A percentile compares a stretch with the other conserved stretches of the same genome.
phyloP scores from a whole-genome alignment of 1,284 basidiomycete genomes.

The Austropuccinia psidii region DNA sequence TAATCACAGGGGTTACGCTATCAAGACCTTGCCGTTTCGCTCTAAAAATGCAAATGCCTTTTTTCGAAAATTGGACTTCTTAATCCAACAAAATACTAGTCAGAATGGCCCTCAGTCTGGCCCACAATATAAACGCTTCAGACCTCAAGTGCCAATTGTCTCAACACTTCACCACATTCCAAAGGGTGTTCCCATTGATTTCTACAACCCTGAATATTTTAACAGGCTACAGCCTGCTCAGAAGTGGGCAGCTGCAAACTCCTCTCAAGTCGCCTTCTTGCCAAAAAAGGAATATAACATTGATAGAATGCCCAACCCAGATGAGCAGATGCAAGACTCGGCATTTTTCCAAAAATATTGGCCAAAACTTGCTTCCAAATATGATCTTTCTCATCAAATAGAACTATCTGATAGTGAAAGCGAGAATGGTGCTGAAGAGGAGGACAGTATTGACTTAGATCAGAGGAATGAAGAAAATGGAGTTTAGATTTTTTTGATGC shows the following conservation, averaged over 20 bases:
- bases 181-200: background rate
- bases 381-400: too few relatives aligned
- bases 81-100: background rate
- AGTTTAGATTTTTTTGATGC: too few relatives aligned
- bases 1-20: background rate
- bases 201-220: constrained; percentile 3
- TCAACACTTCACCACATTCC: background rate
- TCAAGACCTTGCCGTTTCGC: constrained; percentile 9
- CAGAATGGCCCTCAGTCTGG: background rate
- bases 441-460: background rate
- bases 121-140: too few relatives aligned
- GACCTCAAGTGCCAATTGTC: background rate
- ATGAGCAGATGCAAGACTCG: background rate
- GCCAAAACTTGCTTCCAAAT: too few relatives aligned
- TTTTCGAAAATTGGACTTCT: background rate
- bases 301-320: too few relatives aligned
- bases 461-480: too few relatives aligned
- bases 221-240: background rate
- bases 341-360: background rate
- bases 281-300: background rate
- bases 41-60: constrained; percentile 8
- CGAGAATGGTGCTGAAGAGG: background rate
- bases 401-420: too few relatives aligned
- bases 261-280: background rate
- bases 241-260: background rate